Base-by-base conservation (phyloP, 2,329 filamentous ascomycete species). In the Akanthomyces uredinophilus region DNA sequence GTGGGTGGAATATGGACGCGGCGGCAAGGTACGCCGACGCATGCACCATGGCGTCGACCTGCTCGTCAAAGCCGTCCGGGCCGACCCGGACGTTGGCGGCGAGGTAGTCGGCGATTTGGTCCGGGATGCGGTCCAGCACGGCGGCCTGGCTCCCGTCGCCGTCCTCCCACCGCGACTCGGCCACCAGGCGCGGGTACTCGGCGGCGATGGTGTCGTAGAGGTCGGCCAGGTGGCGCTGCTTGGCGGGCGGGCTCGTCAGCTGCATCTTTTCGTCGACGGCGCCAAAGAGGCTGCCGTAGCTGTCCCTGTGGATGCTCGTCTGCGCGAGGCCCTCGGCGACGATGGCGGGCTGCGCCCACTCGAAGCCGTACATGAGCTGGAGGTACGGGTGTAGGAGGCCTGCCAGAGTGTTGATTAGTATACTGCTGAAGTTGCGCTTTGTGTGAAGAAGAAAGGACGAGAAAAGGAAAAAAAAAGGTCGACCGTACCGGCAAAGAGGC, bases 341-440 rank as follows among this genome's bases (percentile, higher is more conserved):
- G 63, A 96, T 86, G 43, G 89, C 89, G 2, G 91, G 91, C 70
- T 96, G 91, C 11, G 82, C 73, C 77, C 92, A 96, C 71, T 96
- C 92, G 41, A 96, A 71, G 5, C 90, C 92, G 70, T 92, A 96
- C 54, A 92, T 90, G 22, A 96, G 81, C 71, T 96, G 91, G 65
- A 96, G 93, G 18, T 95, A 76, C 2, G 92, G 91, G 70, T 96
- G 91, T 2, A 92, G 68, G 65, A 94, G 82, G 0, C 89, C 87
- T 83, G 66, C n/a, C 41, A 24, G 22, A 46, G 43, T 52, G 27
- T 18, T 6, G 27, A 11, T 35, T 22, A 68, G 59, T 3, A 67
- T 22, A 47, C 44, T 20, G 43, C n/a, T 1, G 37, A 37, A 3
- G 13, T 24, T 8, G 14, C 41, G 1, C 13, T 47, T 6, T 14